phyloP scores from a whole-genome alignment of 306 rosid species.

The Lotus japonicus region DNA sequence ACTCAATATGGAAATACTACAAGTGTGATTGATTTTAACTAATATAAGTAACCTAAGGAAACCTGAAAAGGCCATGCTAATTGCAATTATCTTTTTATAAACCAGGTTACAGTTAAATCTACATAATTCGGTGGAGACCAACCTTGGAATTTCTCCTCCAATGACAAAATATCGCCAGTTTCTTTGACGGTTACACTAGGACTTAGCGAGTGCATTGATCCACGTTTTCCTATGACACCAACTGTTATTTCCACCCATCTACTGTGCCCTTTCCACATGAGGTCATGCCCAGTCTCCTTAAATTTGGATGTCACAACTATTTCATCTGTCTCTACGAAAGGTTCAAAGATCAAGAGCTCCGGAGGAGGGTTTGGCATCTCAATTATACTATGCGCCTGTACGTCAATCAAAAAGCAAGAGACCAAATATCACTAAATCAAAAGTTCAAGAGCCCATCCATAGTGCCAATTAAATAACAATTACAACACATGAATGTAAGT shows the following conservation, averaged over 20 bases:
- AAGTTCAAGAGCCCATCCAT: not conserved
- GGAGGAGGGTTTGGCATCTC: slow-evolving; percentile 97
- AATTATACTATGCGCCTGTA: slow-evolving; percentile 73
- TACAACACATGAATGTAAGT: not conserved
- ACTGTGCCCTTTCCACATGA: slow-evolving; percentile 75
- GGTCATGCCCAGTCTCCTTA: slow-evolving; percentile 37
- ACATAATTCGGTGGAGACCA: slow-evolving; percentile 5
- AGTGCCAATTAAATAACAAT: not conserved
- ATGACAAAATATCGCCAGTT: slow-evolving; percentile 87
- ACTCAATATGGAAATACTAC: not conserved
- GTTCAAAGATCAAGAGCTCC: slow-evolving; percentile 74
- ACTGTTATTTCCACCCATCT: slow-evolving; percentile 98
- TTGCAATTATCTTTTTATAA: not conserved
- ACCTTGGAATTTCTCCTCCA: slow-evolving; percentile 99
- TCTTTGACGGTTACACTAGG: slow-evolving; percentile 94
- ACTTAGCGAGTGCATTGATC: slow-evolving; percentile 76
- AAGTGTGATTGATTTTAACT: not conserved
- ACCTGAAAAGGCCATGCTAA: not conserved
- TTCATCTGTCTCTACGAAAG: slow-evolving; percentile 91
- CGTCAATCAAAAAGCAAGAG: slow-evolving; percentile 1
- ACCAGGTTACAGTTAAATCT: not conserved
- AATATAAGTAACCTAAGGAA: not conserved
- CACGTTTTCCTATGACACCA: slow-evolving; percentile 78
- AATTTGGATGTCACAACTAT: slow-evolving; percentile 54
- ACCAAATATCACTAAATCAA: slow-evolving; percentile 12